Base-by-base conservation (phyloP, 2,329 filamentous ascomycete species). In the Metarhizium rileyi region DNA sequence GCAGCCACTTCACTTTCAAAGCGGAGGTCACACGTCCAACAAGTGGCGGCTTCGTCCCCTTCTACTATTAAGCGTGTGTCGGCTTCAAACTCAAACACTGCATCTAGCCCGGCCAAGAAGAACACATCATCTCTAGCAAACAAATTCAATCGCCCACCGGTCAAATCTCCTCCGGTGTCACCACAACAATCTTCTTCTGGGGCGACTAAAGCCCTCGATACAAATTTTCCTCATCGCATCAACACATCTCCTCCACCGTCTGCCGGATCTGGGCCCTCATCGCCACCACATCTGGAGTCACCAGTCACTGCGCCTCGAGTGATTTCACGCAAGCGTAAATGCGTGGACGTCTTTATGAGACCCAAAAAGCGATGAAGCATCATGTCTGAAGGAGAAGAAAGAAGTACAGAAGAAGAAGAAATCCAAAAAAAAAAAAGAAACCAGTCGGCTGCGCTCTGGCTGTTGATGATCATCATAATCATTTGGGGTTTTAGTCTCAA, bases 311-410 rank as follows among this genome's bases (percentile, higher is more conserved):
- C 47, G 23, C 44, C 47, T 22, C 38, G 26, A 7, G 22, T 43
- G 25, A 4, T 57, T 3, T 47, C 55, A 8, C 62, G 65, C 40
- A 76, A 76, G 56, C 68, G 73, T 48, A 74, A 74, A 56, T 59
- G 64, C 0, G 69, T 71, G 4, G 70, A 71, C 52, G 64, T 77
- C n/a, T 78, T 78, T 53, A 75, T 76, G 71, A 67, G 64, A 42
- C 70, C 66, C 5, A 74, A 73, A 60, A 76, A 70, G 59, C 58
- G 57, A 48, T 52, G 35, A 41, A 42, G 35, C 38, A 42, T 3
- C 33, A 23, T 14, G 16, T n/a, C n/a, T n/a, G n/a, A n/a, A n/a
- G n/a, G n/a, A n/a, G n/a, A n/a, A n/a, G n/a, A n/a, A n/a, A n/a
- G n/a, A n/a, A n/a, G n/a, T n/a, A n/a, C n/a, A 42, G 16, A 38